Conservation (phyloP, 2,329 filamentous ascomycete genomes). For the Didymella lethalis region DNA sequence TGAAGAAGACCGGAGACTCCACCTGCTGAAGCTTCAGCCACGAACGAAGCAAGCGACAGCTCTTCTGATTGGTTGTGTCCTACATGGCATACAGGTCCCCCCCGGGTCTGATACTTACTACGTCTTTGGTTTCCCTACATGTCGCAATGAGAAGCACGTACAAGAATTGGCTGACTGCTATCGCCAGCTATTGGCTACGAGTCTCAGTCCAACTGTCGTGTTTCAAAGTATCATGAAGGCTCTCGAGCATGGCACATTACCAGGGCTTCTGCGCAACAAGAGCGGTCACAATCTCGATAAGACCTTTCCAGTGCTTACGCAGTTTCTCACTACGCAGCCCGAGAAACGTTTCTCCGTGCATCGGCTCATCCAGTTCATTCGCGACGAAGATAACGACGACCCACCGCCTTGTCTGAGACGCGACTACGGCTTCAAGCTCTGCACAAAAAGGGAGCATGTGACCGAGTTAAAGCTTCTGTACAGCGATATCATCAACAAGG, state of each 20-base stretch:
- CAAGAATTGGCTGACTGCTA: constrained; percentile 22
- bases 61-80: constrained; percentile 5
- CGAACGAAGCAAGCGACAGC: constrained; percentile 11
- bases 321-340: constrained; percentile 21
- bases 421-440: constrained; percentile 33
- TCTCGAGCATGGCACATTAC: constrained; percentile 9
- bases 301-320: constrained; percentile 13
- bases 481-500: constrained; percentile 8
- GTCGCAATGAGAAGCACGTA: constrained; percentile 14
- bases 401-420: constrained; percentile 19
- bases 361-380: constrained; percentile 30
- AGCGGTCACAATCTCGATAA: constrained; percentile 8
- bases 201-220: not conserved
- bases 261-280: constrained; percentile 18
- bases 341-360: constrained; percentile 23
- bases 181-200: constrained; percentile 11
- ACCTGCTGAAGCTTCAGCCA: constrained; percentile 4
- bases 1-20: not conserved
- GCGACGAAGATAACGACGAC: constrained; percentile 1
- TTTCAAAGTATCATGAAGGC: constrained; percentile 26
- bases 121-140: constrained; percentile 29
- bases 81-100: not conserved
- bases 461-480: constrained; percentile 28
- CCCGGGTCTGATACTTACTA: constrained; percentile 17
- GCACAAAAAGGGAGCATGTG: constrained; percentile 28